Percentiles rank a stretch among this genome's conserved stretches.
Conservation (phyloP, 2,329 filamentous ascomycete species). For the Elsinoe perseae region DNA sequence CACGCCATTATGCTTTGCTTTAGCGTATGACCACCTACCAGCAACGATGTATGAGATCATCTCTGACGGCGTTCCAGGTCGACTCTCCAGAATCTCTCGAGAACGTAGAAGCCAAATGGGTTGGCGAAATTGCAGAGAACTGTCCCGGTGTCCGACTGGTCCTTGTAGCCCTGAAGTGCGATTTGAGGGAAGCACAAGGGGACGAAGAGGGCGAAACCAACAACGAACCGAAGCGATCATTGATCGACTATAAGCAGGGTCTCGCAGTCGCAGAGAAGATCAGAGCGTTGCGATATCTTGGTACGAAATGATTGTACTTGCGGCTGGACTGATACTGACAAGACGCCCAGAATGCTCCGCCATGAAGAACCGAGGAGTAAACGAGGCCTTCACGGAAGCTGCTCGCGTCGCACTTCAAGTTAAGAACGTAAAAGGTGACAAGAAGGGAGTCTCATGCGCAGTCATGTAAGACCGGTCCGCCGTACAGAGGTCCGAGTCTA, state of each 20-base stretch:
- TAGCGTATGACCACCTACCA: conserved; percentile 48
- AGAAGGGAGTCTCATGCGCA: conserved; percentile 37
- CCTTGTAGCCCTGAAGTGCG: conserved; percentile 92
- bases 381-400: conserved; percentile 97
- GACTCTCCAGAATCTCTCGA: conserved; percentile 94
- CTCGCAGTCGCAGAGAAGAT: conserved; percentile 86
- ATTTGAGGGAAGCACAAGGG: conserved; percentile 69
- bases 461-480: conserved; percentile 31
- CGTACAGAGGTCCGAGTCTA: not conserved
- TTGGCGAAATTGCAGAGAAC: conserved; percentile 95
- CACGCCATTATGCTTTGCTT: conserved; percentile 99
- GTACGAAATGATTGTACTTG: conserved; percentile 39
- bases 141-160: conserved; percentile 93
- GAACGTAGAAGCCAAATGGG: conserved; percentile 98
- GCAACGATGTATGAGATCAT: not conserved
- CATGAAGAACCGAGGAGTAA: conserved; percentile 95
- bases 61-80: conserved; percentile 42
- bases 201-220: conserved; percentile 47
- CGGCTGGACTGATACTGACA: no score
- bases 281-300: conserved; percentile 83
- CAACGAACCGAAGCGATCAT: conserved; percentile 46
- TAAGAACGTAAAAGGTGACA: conserved; percentile 44
- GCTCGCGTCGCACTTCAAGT: conserved; percentile 75
- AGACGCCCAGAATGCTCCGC: conserved; percentile 82
- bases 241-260: conserved; percentile 86